A percentile compares a stretch with the other conserved stretches of the same genome.
These are phyloP conservation scores for Noccaea bulbosa DNA, from an alignment of 345 rosid genomes.

Conservation along the genomic window DNA sequence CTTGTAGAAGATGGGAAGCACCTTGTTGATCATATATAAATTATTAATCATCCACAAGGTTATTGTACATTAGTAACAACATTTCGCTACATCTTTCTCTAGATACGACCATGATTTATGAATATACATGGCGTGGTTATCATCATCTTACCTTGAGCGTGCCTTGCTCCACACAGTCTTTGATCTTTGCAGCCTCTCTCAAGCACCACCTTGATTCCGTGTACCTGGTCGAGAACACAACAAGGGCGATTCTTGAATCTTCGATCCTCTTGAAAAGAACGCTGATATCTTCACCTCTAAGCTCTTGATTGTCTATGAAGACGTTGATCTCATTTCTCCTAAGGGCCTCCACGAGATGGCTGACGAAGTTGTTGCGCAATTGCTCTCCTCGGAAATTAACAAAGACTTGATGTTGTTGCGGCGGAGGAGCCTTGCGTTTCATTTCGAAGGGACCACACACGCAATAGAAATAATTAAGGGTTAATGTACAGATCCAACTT, in stretches of 20 bases:
- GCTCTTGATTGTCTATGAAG: conserved; percentile 22
- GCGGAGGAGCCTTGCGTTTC: neutral
- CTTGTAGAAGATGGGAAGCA: conserved; percentile 1
- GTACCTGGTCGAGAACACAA: conserved; percentile 8
- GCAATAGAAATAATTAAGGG: no score
- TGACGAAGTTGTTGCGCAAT: neutral
- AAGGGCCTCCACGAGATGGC: conserved; percentile 20
- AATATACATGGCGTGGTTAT: neutral
- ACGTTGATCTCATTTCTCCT: neutral
- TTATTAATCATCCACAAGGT: neutral
- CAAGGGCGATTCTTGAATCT: neutral
- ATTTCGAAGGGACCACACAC: no score
- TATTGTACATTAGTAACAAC: neutral
- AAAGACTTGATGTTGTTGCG: conserved; percentile 22
- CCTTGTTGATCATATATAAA: neutral
- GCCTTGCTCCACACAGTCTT: neutral
- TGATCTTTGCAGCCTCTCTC: neutral
- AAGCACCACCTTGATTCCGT: conserved; percentile 7
- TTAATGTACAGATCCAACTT: no score
- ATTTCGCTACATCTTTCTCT: no score
- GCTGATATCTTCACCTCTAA: conserved; percentile 16
- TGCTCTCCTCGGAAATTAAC: conserved; percentile 32
- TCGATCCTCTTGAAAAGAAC: conserved; percentile 9
- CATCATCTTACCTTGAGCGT: conserved; percentile 3
- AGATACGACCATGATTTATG: neutral